Evolutionary conservation across 2,329 filamentous ascomycete genomes (phyloP).

Genomic region (Penicillium janthinellum): DNA sequence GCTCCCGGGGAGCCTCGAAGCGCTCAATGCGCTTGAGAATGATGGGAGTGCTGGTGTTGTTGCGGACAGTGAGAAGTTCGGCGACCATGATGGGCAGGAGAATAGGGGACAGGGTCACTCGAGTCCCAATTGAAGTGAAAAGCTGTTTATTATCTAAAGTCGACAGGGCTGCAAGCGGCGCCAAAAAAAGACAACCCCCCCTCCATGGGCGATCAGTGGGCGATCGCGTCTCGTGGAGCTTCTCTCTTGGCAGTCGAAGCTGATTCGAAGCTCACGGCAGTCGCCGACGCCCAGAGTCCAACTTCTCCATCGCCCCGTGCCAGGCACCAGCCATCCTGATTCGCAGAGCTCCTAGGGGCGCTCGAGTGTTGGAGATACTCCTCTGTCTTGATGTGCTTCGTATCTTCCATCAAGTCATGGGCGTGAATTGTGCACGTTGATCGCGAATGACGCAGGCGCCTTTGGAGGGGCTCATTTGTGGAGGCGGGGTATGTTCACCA

Average conservation of each 20-base stretch:
- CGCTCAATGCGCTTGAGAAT: constrained; percentile 73
- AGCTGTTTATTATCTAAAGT: not conserved
- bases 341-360: not conserved
- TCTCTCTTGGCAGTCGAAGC: constrained; percentile 17
- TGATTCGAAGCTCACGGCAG: constrained; percentile 19
- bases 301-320: constrained; percentile 1
- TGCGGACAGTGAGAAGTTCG: constrained; percentile 70
- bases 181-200: constrained; percentile 18
- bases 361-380: not conserved
- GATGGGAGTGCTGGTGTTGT: constrained; percentile 73
- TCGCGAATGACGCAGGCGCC: too few relatives aligned
- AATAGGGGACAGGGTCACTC: constrained; percentile 2
- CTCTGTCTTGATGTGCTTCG: too few relatives aligned
- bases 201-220: constrained; percentile 20
- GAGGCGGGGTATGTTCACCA: not conserved
- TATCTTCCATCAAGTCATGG: not conserved
- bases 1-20: constrained; percentile 60
- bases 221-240: constrained; percentile 17
- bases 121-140: not conserved
- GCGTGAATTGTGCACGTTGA: not conserved
- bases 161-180: not conserved
- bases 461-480: not conserved
- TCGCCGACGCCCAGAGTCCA: constrained; percentile 7
- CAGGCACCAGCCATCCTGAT: constrained; percentile 10
- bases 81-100: constrained; percentile 37